These are phyloP conservation scores for Brassica carinata DNA, from an alignment of 345 rosid species.

Conservation along the genomic window DNA sequence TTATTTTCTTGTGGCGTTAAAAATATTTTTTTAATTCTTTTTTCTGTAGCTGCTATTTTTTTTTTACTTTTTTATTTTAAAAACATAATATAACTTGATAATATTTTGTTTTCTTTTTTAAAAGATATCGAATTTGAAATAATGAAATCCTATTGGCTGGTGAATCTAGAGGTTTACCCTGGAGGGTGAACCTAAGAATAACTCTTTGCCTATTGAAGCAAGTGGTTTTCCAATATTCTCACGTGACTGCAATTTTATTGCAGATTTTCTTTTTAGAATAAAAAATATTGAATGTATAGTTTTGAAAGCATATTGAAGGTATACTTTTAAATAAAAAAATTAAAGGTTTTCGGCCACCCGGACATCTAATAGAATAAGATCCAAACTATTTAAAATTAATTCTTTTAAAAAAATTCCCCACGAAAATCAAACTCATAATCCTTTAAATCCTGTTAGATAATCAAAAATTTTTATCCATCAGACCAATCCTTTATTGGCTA, in stretches of 20 bases:
- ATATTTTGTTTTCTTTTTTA: too few species aligned
- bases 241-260: slow-evolving; percentile 14
- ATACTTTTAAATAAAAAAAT: too few species aligned
- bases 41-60: too few species aligned
- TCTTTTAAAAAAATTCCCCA: background rate
- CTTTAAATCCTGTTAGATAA: background rate
- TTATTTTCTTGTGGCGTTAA: too few species aligned
- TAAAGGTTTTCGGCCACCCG: background rate
- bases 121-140: too few species aligned
- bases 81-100: too few species aligned
- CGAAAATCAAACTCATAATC: background rate
- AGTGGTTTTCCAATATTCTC: slow-evolving; percentile 18
- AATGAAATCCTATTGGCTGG: too few species aligned
- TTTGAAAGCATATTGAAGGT: background rate
- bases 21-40: too few species aligned
- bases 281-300: background rate
- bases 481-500: background rate
- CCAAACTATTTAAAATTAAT: background rate
- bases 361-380: background rate
- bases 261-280: background rate
- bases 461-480: background rate
- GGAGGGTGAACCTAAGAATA: too few species aligned
- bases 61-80: too few species aligned
- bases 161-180: too few species aligned
- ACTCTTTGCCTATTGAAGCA: slow-evolving; percentile 5